Base-by-base conservation (phyloP, 2,329 filamentous ascomycete species). In the Cryphonectria nitschkei region DNA sequence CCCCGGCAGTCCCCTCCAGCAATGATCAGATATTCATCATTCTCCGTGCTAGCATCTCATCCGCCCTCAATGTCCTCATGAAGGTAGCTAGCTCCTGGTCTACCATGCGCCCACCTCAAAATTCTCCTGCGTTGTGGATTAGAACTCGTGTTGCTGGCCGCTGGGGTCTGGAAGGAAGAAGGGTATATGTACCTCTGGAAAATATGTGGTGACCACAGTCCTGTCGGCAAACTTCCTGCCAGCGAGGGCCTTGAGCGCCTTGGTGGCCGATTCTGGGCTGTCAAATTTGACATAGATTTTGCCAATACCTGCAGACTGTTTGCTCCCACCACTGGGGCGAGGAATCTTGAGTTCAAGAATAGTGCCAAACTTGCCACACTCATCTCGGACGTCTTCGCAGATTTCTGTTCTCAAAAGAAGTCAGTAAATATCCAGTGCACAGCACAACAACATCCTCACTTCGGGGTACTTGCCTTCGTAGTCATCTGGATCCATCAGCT, bases 231-330 rank as follows among this genome's bases (percentile, higher is more conserved):
- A 99, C 80, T 98, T 98, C 74, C 97, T 89, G 63, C 96, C 96
- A 41, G 97, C 96, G 76, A 99, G 85, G n/a, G 94, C 91, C 77
- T 92, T 90, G 70, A 99, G 85, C 9, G 96, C 97, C 77, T 93
- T 95, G 73, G 92, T 91, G 29, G 95, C 93, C 11, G 91, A 89
- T 66, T 94, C 93, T 2, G 88, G 84, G 3, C 86, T 88, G 74
- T 96, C 93, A 78, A 94, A 99, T 80, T 98, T 98, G 84, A 99
- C 91, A 79, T 92, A 99, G 75, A 99, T 98, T 86, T 98, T 99
- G 79, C 96, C 96, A 32, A 99, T 94, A 63, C 96, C 96, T 41
- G 93, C 89, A 32, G 92, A 93, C 79, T 96, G 92, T 76, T 94
- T 90, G 80, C 90, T 93, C 65, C 93, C 94, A 76, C 93, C 93